Conservation (phyloP, 2,329 filamentous ascomycete species). For the Aspergillus hortae region DNA sequence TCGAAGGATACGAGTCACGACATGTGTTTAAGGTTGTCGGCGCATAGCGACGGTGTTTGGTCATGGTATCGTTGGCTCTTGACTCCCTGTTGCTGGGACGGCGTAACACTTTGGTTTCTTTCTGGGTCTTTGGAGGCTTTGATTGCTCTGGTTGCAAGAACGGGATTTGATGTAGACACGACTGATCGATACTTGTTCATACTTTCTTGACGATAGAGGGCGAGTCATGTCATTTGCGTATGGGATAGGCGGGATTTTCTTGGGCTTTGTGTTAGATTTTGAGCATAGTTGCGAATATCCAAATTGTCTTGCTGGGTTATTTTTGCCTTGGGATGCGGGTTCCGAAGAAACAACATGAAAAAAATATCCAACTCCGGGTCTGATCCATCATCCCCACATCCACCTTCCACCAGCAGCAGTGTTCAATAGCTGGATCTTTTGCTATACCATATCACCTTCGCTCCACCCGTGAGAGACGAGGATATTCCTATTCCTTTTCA, state of each 20-base stretch:
- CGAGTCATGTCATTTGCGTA: neutral
- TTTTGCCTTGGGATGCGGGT: neutral
- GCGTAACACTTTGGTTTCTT: constrained; percentile 24
- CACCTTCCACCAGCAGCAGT: neutral
- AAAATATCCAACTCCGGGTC: neutral
- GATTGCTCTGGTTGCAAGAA: constrained; percentile 4
- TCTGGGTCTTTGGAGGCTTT: constrained; percentile 6
- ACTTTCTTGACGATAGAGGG: neutral
- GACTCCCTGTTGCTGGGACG: constrained; percentile 18
- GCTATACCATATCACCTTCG: no score
- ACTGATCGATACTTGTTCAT: neutral
- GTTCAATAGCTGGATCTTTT: no score
- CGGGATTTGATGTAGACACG: constrained; percentile 1
- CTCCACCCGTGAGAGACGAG: no score
- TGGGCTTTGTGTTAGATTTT: no score
- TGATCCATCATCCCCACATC: neutral
- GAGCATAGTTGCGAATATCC: no score
- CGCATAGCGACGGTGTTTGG: constrained; percentile 37
- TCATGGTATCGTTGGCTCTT: constrained; percentile 16
- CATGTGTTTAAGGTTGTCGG: constrained; percentile 40
- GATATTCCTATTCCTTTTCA: neutral
- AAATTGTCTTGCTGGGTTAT: neutral
- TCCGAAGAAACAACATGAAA: constrained; percentile 2
- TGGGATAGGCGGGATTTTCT: neutral
- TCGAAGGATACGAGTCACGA: constrained; percentile 47